These are phyloP conservation scores for Cercospora zeae-maydis DNA, from an alignment of 2,329 filamentous ascomycete species.

Conservation along the genomic window DNA sequence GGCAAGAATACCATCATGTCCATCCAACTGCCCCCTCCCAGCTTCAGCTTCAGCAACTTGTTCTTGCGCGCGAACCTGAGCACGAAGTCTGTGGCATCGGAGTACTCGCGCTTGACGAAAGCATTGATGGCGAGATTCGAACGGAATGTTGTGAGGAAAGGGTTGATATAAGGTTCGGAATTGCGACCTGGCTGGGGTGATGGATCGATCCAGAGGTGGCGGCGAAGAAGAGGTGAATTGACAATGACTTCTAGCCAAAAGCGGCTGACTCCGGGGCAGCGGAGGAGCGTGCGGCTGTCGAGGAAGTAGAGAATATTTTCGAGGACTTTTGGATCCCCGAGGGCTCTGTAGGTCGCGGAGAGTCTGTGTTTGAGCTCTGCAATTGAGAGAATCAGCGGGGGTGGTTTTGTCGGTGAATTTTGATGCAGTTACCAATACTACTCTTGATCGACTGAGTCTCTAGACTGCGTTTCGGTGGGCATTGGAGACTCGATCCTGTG, in stretches of 20 bases:
- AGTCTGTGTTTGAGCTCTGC: not conserved
- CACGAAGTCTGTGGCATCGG: not conserved
- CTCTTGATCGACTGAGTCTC: too few species aligned
- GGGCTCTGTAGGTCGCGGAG: not conserved
- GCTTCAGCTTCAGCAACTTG: not conserved
- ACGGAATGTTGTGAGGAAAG: not conserved
- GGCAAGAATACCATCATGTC: conserved; percentile 1
- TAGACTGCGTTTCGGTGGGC: too few species aligned
- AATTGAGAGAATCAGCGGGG: not conserved
- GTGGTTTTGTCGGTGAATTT: not conserved
- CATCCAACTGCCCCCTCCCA: not conserved
- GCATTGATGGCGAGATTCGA: not conserved
- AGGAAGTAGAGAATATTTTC: not conserved
- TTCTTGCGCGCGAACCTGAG: not conserved
- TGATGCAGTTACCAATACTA: not conserved
- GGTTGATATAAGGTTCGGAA: not conserved
- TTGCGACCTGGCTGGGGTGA: not conserved
- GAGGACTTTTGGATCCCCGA: not conserved
- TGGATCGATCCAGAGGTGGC: not conserved
- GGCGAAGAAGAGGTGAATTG: not conserved
- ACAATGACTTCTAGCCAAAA: not conserved
- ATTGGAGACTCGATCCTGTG: too few species aligned
- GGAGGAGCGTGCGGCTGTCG: not conserved
- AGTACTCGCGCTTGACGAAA: not conserved
- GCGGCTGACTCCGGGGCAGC: not conserved